Evolutionary conservation across 1,139 yeast species (phyloP).

Genomic region (Ogataea hybrid): DNA sequence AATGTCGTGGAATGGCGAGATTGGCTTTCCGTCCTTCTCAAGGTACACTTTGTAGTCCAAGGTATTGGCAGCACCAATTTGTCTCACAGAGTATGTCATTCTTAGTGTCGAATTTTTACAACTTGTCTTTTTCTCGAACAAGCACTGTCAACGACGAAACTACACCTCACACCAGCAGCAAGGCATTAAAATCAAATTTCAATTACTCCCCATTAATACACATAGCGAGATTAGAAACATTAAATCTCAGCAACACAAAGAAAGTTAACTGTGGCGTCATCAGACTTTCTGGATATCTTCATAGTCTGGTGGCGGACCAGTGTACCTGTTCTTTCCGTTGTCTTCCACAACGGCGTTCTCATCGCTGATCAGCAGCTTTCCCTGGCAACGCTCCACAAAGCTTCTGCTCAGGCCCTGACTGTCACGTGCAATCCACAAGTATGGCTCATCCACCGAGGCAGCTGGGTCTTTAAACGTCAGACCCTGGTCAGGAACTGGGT

Average conservation of each 20-base stretch:
- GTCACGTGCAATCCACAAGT: conserved; percentile 87
- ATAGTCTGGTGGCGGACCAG: conserved; percentile 62
- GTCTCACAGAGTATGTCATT: conserved; percentile 77
- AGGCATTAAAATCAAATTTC: background rate
- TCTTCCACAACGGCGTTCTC: conserved; percentile 63
- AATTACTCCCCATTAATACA: background rate
- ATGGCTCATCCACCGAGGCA: conserved; percentile 61
- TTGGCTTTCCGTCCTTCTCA: conserved; percentile 64
- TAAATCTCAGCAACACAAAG: conserved; percentile 2
- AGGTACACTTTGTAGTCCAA: conserved; percentile 84
- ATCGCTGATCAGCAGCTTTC: conserved; percentile 57
- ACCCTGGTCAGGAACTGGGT: conserved; percentile 31
- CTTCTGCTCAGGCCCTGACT: conserved; percentile 71
- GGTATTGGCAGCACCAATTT: conserved; percentile 89
- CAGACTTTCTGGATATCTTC: conserved; percentile 18
- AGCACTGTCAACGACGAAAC: background rate
- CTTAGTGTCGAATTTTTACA: background rate
- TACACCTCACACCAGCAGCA: conserved; percentile 7
- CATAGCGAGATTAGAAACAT: background rate
- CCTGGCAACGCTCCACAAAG: conserved; percentile 51
- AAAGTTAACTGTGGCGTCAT: conserved; percentile 5
- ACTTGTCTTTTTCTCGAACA: conserved; percentile 8
- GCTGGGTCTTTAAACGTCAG: conserved; percentile 71
- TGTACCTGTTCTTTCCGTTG: conserved; percentile 52
- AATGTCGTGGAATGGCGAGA: conserved; percentile 76